phyloP scores from a whole-genome alignment of 768 basidiomycete genomes.

The Dictyophora rubrovolvata region DNA sequence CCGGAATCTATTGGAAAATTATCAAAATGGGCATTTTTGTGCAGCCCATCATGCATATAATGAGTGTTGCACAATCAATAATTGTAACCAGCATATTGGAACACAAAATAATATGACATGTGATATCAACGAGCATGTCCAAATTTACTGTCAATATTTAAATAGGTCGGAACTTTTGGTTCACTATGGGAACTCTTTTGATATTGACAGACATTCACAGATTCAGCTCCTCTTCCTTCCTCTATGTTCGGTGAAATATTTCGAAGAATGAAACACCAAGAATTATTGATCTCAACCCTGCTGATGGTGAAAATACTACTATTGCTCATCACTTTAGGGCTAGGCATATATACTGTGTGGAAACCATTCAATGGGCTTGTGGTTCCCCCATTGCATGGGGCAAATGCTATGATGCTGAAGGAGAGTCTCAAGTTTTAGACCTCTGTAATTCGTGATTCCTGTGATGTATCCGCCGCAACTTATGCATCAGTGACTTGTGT shows the following conservation, averaged over 20 bases:
- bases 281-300: background rate
- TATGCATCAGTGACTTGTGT: too few relatives aligned
- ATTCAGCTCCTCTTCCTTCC: background rate
- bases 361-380: slow-evolving; percentile 17
- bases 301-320: background rate
- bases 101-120: slow-evolving; percentile 13
- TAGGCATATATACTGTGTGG: slow-evolving; percentile 11
- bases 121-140: slow-evolving; percentile 11
- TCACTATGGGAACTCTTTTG: too few relatives aligned
- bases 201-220: too few relatives aligned
- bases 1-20: slow-evolving; percentile 17
- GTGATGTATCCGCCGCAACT: too few relatives aligned
- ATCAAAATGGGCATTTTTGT: slow-evolving; percentile 24
- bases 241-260: background rate
- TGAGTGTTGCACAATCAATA: slow-evolving; percentile 18
- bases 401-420: slow-evolving; percentile 14
- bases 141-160: background rate
- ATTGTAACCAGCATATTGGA: slow-evolving; percentile 12
- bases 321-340: slow-evolving; percentile 12
- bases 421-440: slow-evolving; percentile 9
- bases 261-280: background rate
- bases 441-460: slow-evolving; percentile 12
- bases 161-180: background rate
- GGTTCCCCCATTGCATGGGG: slow-evolving; percentile 15
- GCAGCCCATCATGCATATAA: slow-evolving; percentile 10